These are phyloP conservation scores for Babesia sp. DNA, from an alignment of 169 alveolate genomes.

Conservation along the genomic window DNA sequence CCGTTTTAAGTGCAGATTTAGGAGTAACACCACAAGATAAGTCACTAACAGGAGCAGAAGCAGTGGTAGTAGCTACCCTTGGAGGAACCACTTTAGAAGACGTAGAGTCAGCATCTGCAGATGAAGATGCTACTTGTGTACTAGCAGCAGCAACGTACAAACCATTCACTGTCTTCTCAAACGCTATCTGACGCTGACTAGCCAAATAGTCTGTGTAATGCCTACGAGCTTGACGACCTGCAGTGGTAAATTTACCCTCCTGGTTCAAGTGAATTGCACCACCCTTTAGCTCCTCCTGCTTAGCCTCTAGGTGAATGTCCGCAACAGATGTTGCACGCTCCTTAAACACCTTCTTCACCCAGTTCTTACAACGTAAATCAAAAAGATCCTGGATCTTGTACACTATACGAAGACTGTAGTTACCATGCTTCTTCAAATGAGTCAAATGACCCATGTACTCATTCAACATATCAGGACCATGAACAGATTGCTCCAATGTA, in stretches of 20 bases:
- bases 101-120: background rate
- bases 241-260: constrained; percentile 84
- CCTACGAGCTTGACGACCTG: constrained; percentile 69
- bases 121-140: background rate
- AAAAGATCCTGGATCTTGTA: constrained; percentile 84
- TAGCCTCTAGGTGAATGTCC: constrained; percentile 80
- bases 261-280: constrained; percentile 85
- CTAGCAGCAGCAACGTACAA: constrained; percentile 13
- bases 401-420: constrained; percentile 81
- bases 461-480: constrained; percentile 79
- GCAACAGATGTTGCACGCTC: constrained; percentile 87
- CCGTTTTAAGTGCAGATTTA: background rate
- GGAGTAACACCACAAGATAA: background rate
- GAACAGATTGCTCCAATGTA: constrained; percentile 80
- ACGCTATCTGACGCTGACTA: constrained; percentile 35
- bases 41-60: background rate
- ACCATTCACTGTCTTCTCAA: constrained; percentile 37
- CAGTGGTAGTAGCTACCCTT: background rate
- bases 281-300: constrained; percentile 85
- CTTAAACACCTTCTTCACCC: constrained; percentile 86
- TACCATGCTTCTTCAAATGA: constrained; percentile 76
- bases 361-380: constrained; percentile 82
- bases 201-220: constrained; percentile 46
- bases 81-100: background rate
- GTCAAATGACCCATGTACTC: constrained; percentile 82